Evolutionary conservation across 768 basidiomycete species (phyloP), one percentile per base, ranked within the genome.

Genomic region (Pleurotus sapidus): DNA sequence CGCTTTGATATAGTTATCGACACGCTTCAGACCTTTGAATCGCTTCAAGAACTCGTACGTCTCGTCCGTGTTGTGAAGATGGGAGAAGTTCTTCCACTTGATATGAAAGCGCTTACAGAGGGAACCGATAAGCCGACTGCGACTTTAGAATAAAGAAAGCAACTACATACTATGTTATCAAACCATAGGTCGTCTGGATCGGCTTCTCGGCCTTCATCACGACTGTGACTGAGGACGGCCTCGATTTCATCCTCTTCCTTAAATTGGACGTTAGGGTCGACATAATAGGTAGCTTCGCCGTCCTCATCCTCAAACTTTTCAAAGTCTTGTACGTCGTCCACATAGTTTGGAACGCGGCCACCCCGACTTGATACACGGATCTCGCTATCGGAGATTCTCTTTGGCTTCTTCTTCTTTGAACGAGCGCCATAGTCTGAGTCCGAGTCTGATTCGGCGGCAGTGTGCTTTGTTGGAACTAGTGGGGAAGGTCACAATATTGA

Each of bases 41-140:
- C 90, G 85, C 72, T 96, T 98, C 58, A 98, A 77, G 72, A 96
- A 98, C 67, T 94, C 88, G 77, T 98, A 97, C 14, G 88, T 88
- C 73, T 99, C 97, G 68, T 98, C 96, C n/a, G 97, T 99, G 68
- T 99, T 98, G 77, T 98, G 97, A 14, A 98, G 81, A 70, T 98
- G 96, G 8, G 95, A 97, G 72, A 95, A 98, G 64, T 86, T 87
- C 73, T 98, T 98, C 97, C 97, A 99, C 73, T 99, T 99, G 79
- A 99, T 95, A 70, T 98, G 94, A 78, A 90, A 99, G 51, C 95
- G 94, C 95, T 97, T 67, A 34, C 30, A 34, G 30, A 34, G 9
- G 30, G 9, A 34, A 34, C 30, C 30, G 30, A 34, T 34, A 34
- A 34, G 30, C 8, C 11, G 8, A 4, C 11, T 34, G 30, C 30